Base-by-base conservation (phyloP, 495 filamentous ascomycete species). In the Pseudoneurospora amorphoporcata region DNA sequence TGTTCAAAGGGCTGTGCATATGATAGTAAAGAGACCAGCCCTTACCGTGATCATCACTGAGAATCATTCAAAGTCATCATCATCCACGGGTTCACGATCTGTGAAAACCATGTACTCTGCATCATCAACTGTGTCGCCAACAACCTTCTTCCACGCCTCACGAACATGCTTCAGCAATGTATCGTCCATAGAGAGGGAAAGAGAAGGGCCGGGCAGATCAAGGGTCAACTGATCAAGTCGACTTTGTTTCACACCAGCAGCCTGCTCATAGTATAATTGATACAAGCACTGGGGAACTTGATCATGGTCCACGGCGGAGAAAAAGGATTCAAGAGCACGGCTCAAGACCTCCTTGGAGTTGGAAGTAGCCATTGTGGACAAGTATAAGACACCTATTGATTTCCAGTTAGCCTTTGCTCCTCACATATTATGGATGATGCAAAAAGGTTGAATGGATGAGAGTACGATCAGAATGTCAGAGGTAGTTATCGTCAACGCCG, bases 401-500 rank as follows among this genome's bases (percentile, higher is more conserved):
- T 73, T 40, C 43, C 71, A 43, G 79, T 91, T 85, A 91, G 87
- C 53, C 82, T 75, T 69, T 70, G 74, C 77, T 43, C 61, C 68
- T 65, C 69, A 73, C 61, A 39, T n/a, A 61, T 43, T 38, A 40
- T 58, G 74, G 38, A 32, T 17, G 29, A 65, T 35, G 70, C 70
- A 45, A 71, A 76, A 75, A 75, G 69, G 68, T 61, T 71, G 74
- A 73, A 77, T 76, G 73, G 77, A 71, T 65, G 45, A 73, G 83
- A 85, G 77, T 81, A 80, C 78, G 29, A 89, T 97, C 94, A 97
- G 94, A 86, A 89, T 92, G 90, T 93, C 90, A 92, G 89, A 92
- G 88, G 88, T 91, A 87, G 89, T 86, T 89, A 86, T 92, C 92
- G 89, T 94, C 93, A 95, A 89, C 84, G 82, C 80, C 84, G 82